Evolutionary conservation across 2,329 filamentous ascomycete genomes (phyloP), one percentile per base, ranked within the genome.

Genomic region (Colletotrichum coccodes): DNA sequence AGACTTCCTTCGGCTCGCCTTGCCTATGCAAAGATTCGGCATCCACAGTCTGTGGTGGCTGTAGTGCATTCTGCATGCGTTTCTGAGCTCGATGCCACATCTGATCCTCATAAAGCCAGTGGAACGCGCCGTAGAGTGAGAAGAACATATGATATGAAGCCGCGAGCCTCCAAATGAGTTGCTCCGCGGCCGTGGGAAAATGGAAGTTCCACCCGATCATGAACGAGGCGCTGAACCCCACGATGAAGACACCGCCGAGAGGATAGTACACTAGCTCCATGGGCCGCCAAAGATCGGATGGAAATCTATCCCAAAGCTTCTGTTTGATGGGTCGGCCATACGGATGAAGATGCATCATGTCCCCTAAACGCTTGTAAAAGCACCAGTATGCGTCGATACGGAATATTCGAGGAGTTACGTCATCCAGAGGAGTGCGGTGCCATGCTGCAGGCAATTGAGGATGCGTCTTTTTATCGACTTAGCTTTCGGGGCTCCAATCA

Each of bases 401-500:
- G 21, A 74, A 74, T 1, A 52, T 28, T 3, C 67, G 64, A 6
- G 57, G 44, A 3, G 62, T 57, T n/a, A 81, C 68, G 28, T 79
- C 79, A 23, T 80, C 76, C 1, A 81, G 54, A 0, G 78, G 79
- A 0, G 78, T 80, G 11, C 71, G 72, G 21, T 75, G 71, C 66
- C 76, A 81, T 6, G 68, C 26, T 4, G 72, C 56, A 1, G 65
- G 34, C 26, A 74, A 63, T 3, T 60, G 42, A 38, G 64, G 66
- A 71, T 78, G 71, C 2, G 73, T 76, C 73, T 79, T 63, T 5
- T 16, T 5, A 6, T 16, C 7, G 36, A 12, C 54, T 38, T 2
- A 71, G 54, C n/a, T n/a, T 58, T 8, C 36, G 26, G 6, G 23
- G 53, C 1, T 34, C 26, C 26, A 7, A 28, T 1, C 16, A 18